A percentile compares a stretch with the other conserved stretches of the same genome.
Conservation (phyloP, 2,329 filamentous ascomycete genomes). For the Cladosporium halotolerans region DNA sequence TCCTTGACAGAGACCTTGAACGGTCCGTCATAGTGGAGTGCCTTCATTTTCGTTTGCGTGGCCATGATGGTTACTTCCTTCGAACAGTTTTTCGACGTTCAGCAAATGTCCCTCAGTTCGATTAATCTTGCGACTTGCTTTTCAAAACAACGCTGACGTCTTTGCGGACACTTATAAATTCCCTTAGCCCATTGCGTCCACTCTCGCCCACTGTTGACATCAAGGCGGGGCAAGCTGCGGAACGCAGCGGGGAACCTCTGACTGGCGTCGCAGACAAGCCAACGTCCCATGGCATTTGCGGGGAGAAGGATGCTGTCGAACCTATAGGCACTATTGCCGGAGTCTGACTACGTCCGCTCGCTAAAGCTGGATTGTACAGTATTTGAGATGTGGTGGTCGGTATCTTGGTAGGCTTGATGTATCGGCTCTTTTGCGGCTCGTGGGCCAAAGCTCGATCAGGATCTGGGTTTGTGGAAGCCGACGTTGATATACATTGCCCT, state of each 20-base stretch:
- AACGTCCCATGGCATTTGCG: not conserved
- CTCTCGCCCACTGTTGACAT: slow-evolving; percentile 5
- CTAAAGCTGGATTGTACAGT: too few relatives aligned
- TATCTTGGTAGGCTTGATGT: too few relatives aligned
- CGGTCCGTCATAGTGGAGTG: slow-evolving; percentile 56
- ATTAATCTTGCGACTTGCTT: not conserved
- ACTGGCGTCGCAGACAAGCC: not conserved
- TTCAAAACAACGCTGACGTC: not conserved
- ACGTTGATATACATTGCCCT: too few relatives aligned
- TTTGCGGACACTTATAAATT: not conserved
- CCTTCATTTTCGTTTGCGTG: slow-evolving; percentile 46
- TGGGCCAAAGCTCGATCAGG: too few relatives aligned
- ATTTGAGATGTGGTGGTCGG: too few relatives aligned
- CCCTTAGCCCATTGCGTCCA: not conserved
- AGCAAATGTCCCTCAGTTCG: not conserved
- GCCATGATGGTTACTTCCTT: not conserved
- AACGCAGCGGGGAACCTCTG: slow-evolving; percentile 3
- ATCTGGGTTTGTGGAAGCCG: too few relatives aligned
- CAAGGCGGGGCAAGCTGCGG: slow-evolving; percentile 1
- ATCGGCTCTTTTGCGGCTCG: too few relatives aligned
- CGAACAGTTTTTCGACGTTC: not conserved
- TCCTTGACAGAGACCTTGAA: slow-evolving; percentile 59
- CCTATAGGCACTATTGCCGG: not conserved
- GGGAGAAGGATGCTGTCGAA: not conserved
- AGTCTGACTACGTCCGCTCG: too few relatives aligned